Evolutionary conservation across 139 green algal genomes (phyloP).

Genomic region (Penium margaritaceum): DNA sequence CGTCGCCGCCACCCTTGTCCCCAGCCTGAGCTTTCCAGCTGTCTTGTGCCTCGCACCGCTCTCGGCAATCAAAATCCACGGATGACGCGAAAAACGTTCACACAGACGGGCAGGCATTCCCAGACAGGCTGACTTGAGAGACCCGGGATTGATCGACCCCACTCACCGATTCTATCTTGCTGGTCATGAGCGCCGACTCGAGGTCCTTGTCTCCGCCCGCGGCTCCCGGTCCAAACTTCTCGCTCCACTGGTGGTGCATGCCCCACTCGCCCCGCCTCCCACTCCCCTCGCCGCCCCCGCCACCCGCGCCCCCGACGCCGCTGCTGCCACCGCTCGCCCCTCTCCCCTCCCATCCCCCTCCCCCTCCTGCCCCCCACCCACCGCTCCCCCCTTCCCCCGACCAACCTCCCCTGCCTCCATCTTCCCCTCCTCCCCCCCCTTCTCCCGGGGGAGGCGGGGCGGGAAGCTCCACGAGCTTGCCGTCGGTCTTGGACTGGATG

Average conservation of each 20-base stretch:
- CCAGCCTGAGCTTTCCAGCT: no score
- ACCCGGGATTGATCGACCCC: no score
- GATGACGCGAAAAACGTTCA: no score
- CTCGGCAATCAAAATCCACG: no score
- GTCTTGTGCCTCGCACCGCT: no score
- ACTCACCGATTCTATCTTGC: constrained; percentile 50
- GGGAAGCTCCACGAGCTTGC: constrained; percentile 87
- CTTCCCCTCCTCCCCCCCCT: constrained; percentile 6
- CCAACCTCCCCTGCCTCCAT: not conserved
- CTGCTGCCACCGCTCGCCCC: not conserved
- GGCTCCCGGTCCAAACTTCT: no score
- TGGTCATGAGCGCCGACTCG: constrained; percentile 62
- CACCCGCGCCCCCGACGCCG: not conserved
- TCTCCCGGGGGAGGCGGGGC: constrained; percentile 40
- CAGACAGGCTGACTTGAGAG: no score
- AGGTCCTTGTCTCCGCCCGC: constrained; percentile 46
- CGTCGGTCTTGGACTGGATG: constrained; percentile 80
- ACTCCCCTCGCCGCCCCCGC: not conserved
- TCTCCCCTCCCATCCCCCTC: no score
- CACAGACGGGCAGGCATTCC: no score
- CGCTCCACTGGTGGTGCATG: not conserved
- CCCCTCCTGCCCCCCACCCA: not conserved
- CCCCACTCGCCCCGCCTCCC: not conserved
- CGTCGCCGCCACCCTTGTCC: no score
- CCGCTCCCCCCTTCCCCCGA: not conserved